Evolutionary conservation across 1,139 yeast genomes (phyloP).

Genomic region (Debaryomycetaceae sp.): DNA sequence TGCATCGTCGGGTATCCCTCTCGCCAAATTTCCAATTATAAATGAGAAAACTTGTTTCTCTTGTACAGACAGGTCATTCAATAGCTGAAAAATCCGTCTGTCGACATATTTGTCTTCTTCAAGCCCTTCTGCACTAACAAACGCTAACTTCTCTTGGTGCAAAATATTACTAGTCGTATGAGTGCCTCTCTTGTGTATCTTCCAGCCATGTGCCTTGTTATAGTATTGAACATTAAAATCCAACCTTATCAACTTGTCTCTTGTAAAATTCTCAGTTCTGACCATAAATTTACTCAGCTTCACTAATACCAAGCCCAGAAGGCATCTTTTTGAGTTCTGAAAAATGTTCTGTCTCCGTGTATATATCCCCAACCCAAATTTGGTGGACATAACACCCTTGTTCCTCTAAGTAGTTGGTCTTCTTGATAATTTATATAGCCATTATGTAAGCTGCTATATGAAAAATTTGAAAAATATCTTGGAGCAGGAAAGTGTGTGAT

Average conservation of each 20-base stretch:
- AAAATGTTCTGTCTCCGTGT: not conserved
- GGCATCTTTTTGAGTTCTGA: too few relatives aligned
- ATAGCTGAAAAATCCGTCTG: not conserved
- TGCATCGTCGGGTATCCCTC: slow-evolving; percentile 1
- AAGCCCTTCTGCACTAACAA: too few relatives aligned
- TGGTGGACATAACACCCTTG: not conserved
- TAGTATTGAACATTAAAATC: not conserved
- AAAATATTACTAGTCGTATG: too few relatives aligned
- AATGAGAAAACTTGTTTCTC: slow-evolving; percentile 4
- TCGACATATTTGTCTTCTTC: not conserved
- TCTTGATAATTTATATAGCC: not conserved
- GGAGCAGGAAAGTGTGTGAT: not conserved
- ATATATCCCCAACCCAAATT: not conserved
- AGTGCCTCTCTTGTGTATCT: too few relatives aligned
- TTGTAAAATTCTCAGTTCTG: not conserved
- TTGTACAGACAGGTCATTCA: not conserved
- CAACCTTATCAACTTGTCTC: not conserved
- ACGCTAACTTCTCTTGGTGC: too few relatives aligned
- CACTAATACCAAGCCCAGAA: too few relatives aligned
- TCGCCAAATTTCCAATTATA: slow-evolving; percentile 5
- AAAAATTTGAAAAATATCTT: not conserved
- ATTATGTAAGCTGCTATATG: not conserved
- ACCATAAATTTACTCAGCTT: not conserved
- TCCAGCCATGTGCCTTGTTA: too few relatives aligned
- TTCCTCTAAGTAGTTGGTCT: not conserved